Evolutionary conservation across 495 filamentous ascomycete species (phyloP).

Genomic region (Penicillium daleae): DNA sequence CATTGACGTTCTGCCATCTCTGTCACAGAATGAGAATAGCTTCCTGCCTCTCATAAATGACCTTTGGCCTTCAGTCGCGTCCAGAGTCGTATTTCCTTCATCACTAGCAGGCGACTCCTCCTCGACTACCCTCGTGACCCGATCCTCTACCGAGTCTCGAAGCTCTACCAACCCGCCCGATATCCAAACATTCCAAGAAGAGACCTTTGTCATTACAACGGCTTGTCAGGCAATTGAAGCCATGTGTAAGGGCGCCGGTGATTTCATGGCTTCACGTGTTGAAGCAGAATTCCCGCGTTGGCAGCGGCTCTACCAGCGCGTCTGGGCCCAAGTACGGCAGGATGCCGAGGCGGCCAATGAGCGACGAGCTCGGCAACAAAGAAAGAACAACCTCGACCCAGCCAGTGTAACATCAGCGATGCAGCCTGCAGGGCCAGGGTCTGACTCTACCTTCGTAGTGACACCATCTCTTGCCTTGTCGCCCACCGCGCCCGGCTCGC

Average conservation of each 20-base stretch:
- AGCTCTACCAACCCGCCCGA: constrained; percentile 21
- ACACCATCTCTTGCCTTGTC: constrained; percentile 34
- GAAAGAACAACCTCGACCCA: not conserved
- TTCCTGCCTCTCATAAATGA: constrained; percentile 90
- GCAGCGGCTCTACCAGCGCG: constrained; percentile 45
- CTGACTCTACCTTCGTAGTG: constrained; percentile 9
- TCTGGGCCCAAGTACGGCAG: constrained; percentile 44
- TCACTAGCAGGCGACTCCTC: constrained; percentile 36
- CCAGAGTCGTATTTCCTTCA: constrained; percentile 57
- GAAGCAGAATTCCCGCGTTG: constrained; percentile 68
- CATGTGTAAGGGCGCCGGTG: constrained; percentile 66
- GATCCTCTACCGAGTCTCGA: constrained; percentile 13
- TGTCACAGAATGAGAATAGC: constrained; percentile 73
- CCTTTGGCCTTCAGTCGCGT: constrained; percentile 78
- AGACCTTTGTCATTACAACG: constrained; percentile 71
- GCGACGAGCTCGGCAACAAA: constrained; percentile 32
- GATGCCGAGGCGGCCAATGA: constrained; percentile 41
- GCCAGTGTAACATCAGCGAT: not conserved
- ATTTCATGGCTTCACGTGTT: constrained; percentile 76
- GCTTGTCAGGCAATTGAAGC: constrained; percentile 66
- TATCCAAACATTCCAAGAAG: constrained; percentile 57
- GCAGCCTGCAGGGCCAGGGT: not conserved
- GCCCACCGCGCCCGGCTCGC: constrained; percentile 26
- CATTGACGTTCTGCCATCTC: constrained; percentile 63
- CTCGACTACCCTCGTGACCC: constrained; percentile 32